phyloP scores from a whole-genome alignment of 2,329 filamentous ascomycete species.

The Massarina eburnea region DNA sequence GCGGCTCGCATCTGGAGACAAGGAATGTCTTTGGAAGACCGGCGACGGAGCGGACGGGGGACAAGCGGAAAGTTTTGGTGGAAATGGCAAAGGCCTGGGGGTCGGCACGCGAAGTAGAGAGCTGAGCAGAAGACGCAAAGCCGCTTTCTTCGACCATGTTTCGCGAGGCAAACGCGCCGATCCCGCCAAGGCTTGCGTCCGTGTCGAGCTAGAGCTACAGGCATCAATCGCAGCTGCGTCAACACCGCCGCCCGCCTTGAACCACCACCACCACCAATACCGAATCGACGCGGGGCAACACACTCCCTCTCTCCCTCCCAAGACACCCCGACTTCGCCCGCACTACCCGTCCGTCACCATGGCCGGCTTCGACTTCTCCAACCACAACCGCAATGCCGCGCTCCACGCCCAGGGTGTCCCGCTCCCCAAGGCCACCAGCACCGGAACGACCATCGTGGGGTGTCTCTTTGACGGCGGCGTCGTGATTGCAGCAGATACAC shows the following conservation, averaged over 20 bases:
- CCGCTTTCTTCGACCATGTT: slow-evolving; percentile 4
- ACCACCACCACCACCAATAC: neutral
- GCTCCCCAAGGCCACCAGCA: slow-evolving; percentile 95
- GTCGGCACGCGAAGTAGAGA: slow-evolving; percentile 21
- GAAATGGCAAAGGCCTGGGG: slow-evolving; percentile 16
- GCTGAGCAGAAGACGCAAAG: slow-evolving; percentile 17
- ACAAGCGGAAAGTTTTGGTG: slow-evolving; percentile 18
- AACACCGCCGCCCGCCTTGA: slow-evolving; percentile 12
- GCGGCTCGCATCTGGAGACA: slow-evolving; percentile 18
- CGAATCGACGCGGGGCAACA: neutral
- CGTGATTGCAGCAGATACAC: slow-evolving; percentile 96
- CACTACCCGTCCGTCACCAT: slow-evolving; percentile 56
- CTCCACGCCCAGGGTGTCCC: slow-evolving; percentile 93
- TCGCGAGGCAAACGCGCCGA: slow-evolving; percentile 1
- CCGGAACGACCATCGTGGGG: slow-evolving; percentile 97
- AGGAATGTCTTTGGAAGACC: slow-evolving; percentile 17
- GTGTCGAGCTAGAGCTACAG: slow-evolving; percentile 21
- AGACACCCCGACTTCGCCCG: neutral
- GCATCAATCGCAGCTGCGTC: slow-evolving; percentile 24
- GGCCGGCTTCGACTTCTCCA: slow-evolving; percentile 83
- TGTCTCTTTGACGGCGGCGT: slow-evolving; percentile 96
- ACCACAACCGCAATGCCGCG: slow-evolving; percentile 98
- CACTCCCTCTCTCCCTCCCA: neutral
- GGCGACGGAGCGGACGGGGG: no score
- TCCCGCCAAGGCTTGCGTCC: slow-evolving; percentile 7